These are phyloP conservation scores for Aspergillus alliaceus DNA, from an alignment of 2,329 filamentous ascomycete species.

Conservation along the genomic window DNA sequence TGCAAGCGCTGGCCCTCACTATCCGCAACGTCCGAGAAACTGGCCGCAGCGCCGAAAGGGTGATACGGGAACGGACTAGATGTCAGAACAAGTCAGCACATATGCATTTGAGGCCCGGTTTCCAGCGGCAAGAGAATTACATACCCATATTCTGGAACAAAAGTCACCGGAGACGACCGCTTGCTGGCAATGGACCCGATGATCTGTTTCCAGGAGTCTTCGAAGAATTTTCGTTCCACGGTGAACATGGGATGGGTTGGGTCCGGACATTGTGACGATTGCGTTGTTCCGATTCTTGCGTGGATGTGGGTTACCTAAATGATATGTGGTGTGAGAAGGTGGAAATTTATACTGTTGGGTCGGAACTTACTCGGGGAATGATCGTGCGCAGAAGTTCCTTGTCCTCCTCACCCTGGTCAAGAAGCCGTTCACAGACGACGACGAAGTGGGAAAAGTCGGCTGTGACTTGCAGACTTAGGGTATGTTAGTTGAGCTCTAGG, in stretches of 20 bases:
- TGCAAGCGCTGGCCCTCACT: constrained; percentile 19
- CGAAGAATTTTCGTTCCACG: constrained; percentile 33
- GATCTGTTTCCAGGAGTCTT: constrained; percentile 23
- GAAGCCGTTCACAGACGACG: constrained; percentile 20
- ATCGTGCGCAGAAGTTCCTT: constrained; percentile 20
- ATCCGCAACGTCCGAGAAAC: constrained; percentile 19
- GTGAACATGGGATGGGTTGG: constrained; percentile 31
- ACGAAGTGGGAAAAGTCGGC: constrained; percentile 27
- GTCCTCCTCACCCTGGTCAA: constrained; percentile 21
- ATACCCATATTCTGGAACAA: constrained; percentile 16
- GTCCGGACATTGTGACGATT: constrained; percentile 39
- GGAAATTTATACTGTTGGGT: too few species aligned
- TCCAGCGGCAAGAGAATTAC: too few species aligned
- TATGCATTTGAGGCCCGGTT: too few species aligned
- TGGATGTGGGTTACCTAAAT: constrained; percentile 36
- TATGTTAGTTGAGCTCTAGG: neutral
- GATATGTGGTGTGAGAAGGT: neutral
- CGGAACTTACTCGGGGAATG: constrained; percentile 30
- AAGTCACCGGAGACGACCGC: constrained; percentile 5
- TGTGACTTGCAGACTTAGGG: constrained; percentile 18
- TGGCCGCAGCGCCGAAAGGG: constrained; percentile 16
- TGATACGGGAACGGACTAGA: constrained; percentile 25
- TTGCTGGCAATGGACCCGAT: constrained; percentile 8
- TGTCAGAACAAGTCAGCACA: neutral
- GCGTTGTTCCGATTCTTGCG: constrained; percentile 37